phyloP scores from a whole-genome alignment of 106 monocot genomes.

The Posidonia australis region DNA sequence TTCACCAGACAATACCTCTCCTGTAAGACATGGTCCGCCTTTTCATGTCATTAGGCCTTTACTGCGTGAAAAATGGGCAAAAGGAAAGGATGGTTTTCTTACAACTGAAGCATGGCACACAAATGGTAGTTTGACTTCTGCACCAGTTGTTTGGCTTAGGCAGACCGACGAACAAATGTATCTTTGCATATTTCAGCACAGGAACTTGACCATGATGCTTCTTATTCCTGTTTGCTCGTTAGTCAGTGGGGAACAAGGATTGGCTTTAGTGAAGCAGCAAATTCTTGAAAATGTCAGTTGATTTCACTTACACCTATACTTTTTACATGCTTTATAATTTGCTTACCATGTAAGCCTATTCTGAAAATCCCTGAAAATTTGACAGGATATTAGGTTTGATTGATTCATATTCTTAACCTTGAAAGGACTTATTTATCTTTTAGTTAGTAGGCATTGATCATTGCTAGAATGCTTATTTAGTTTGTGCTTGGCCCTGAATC shows the following conservation, averaged over 20 bases:
- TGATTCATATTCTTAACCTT: too few species aligned
- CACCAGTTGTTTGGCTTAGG: slow-evolving; percentile 49
- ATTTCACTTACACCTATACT: background rate
- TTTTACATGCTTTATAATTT: background rate
- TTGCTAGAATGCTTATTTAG: too few species aligned
- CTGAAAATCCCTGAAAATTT: too few species aligned
- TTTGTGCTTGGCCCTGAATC: too few species aligned
- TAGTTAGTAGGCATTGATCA: too few species aligned
- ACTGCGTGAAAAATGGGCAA: slow-evolving; percentile 68
- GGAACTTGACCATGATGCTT: slow-evolving; percentile 60
- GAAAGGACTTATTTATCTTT: too few species aligned
- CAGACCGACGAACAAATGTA: slow-evolving; percentile 49
- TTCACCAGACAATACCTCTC: slow-evolving; percentile 37
- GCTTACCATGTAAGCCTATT: too few species aligned
- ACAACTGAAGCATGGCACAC: slow-evolving; percentile 30
- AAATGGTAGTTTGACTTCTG: slow-evolving; percentile 35
- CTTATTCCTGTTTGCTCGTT: slow-evolving; percentile 68
- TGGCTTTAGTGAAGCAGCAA: slow-evolving; percentile 55
- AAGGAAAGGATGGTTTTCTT: slow-evolving; percentile 91
- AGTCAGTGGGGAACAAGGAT: slow-evolving; percentile 48
- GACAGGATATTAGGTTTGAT: too few species aligned
- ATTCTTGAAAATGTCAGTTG: slow-evolving; percentile 79
- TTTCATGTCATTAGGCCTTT: slow-evolving; percentile 48
- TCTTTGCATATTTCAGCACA: slow-evolving; percentile 74
- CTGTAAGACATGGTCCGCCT: slow-evolving; percentile 27